Conservation (phyloP, 208 protist species). For the Crithidia brevicula region DNA sequence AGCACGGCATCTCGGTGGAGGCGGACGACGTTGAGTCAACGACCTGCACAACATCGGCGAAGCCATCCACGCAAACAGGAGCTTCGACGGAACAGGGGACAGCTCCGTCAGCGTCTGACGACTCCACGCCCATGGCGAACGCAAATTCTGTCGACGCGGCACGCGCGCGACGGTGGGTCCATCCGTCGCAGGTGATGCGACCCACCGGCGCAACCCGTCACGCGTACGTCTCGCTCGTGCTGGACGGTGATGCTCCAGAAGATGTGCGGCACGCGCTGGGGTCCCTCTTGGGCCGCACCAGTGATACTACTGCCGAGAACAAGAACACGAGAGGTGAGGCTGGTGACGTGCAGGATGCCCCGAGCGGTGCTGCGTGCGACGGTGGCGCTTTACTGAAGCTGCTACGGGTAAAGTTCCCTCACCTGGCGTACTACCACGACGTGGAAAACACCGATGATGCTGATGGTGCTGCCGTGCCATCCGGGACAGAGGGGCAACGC, state of each 20-base stretch:
- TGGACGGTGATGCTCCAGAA: slow-evolving; percentile 56
- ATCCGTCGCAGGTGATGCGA: slow-evolving; percentile 63
- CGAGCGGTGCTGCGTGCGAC: too few relatives aligned
- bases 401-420: slow-evolving; percentile 27
- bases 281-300: slow-evolving; percentile 37
- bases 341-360: neutral
- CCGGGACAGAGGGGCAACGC: neutral
- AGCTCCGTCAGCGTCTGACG: neutral
- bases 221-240: slow-evolving; percentile 74
- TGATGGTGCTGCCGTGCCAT: neutral
- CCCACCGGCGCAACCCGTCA: slow-evolving; percentile 53
- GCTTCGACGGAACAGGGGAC: neutral
- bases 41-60: too few relatives aligned
- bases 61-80: too few relatives aligned
- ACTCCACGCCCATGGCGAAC: neutral
- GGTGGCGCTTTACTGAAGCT: slow-evolving; percentile 23
- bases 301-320: neutral
- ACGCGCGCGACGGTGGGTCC: slow-evolving; percentile 25
- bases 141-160: neutral
- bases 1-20: slow-evolving; percentile 57
- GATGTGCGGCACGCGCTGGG: slow-evolving; percentile 55
- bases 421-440: slow-evolving; percentile 21
- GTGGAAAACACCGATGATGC: neutral
- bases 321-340: neutral
- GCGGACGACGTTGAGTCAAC: slow-evolving; percentile 31